Conservation (phyloP, 192 early-diverging fungal genomes). For the Gorgonomyces haynaldii region DNA sequence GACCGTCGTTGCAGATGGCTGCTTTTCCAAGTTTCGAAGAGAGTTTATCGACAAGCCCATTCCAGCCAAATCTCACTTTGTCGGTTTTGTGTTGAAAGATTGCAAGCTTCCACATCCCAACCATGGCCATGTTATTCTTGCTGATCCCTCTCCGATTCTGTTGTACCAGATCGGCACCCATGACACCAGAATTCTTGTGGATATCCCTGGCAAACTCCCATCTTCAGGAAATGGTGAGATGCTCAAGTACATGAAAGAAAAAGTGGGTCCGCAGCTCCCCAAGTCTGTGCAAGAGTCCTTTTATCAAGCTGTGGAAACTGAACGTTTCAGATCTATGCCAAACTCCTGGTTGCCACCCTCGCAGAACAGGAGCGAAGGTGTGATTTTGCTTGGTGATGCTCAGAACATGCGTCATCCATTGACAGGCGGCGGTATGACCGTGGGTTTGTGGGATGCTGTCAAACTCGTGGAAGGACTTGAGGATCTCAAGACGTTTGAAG, state of each 20-base stretch:
- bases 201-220: constrained; percentile 85
- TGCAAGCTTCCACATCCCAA: constrained; percentile 64
- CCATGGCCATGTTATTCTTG: constrained; percentile 88
- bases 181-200: constrained; percentile 82
- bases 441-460: constrained; percentile 86
- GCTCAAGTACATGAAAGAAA: constrained; percentile 45
- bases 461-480: constrained; percentile 50
- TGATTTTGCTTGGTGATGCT: constrained; percentile 85
- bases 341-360: constrained; percentile 61
- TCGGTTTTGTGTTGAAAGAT: constrained; percentile 62
- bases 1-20: constrained; percentile 85
- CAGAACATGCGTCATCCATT: constrained; percentile 94
- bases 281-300: constrained; percentile 44
- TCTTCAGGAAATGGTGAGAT: constrained; percentile 49
- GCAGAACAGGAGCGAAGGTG: constrained; percentile 55
- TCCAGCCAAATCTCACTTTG: constrained; percentile 52
- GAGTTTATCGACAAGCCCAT: constrained; percentile 45
- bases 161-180: constrained; percentile 62
- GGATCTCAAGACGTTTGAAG: constrained; percentile 33
- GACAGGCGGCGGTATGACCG: constrained; percentile 94
- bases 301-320: constrained; percentile 52
- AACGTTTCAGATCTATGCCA: constrained; percentile 49
- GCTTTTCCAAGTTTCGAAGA: constrained; percentile 87
- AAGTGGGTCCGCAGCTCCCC: constrained; percentile 62
- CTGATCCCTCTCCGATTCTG: constrained; percentile 70